Base-by-base conservation (phyloP, 176 grass and related monocot genomes). In the Rhynchospora tenuis region DNA sequence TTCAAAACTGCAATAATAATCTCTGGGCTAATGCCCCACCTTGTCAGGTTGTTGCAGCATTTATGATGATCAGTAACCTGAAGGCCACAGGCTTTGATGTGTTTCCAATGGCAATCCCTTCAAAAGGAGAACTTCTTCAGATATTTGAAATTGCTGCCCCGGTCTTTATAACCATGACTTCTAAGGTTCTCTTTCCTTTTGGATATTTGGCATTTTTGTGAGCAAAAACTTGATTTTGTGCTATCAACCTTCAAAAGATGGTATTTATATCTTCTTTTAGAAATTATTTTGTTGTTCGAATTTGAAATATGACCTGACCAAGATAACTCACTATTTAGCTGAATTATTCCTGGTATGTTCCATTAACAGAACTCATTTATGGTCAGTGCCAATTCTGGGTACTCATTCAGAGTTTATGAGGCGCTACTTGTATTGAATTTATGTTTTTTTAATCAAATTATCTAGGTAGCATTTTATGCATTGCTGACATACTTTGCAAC, bases 121-220 rank as follows among this genome's bases (percentile, higher is more conserved):
- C 95, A 64, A 68, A 43, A 66, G 80, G 76, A 83, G 95, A 98
- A 73, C 85, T 98, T 63, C 58, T 98, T 61, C 95, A 91, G 70
- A 95, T 98, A 87, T 90, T 98, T 86, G 89, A 88, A 86, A 90
- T 98, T 54, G 90, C 95, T 73, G 95, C 95, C 87, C 95, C 95
- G 58, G 92, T 98, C 62, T 98, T 98, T 80, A 84, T 98, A 86
- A 98, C 95, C 78, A 95, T 95, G 92, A 91, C 91, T 59, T 93
- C 95, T 48, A 98, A 98, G 95, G 95, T 98, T 85, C 50, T 57
- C 38, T 51, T 15, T 46, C 46, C 47, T 56, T 75, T 54, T 16
- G 20, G 22, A 54, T 54, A 74, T 51, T 48, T 26, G 17, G 45
- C 22, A 70, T 85, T 64, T 86, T 2, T 26, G 8, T 3, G 0